phyloP scores from a whole-genome alignment of 2,329 filamentous ascomycete genomes.

The Aspergillus arachidicola region DNA sequence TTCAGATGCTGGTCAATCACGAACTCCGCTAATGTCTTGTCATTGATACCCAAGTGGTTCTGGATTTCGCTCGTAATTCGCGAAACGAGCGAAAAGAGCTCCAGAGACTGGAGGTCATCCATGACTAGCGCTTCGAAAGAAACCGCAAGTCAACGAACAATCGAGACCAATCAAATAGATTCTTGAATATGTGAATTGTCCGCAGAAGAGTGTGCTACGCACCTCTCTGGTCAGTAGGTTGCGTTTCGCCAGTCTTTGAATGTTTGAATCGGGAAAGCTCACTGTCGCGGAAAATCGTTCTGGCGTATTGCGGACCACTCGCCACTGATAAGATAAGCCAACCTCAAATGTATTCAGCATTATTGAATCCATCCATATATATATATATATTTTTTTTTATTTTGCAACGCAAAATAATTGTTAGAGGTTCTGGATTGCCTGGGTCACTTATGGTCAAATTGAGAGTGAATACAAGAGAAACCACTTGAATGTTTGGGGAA shows the following conservation, averaged over 20 bases:
- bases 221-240: constrained; percentile 21
- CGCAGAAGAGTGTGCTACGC: constrained; percentile 24
- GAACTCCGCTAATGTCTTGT: constrained; percentile 96
- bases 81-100: constrained; percentile 89
- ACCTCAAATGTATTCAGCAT: background rate
- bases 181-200: background rate
- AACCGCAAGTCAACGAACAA: background rate
- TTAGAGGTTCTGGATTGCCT: background rate
- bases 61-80: constrained; percentile 93
- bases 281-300: constrained; percentile 40
- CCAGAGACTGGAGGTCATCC: constrained; percentile 89
- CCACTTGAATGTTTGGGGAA: background rate
- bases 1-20: constrained; percentile 87
- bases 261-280: constrained; percentile 21
- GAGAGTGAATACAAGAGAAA: background rate
- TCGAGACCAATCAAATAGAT: background rate
- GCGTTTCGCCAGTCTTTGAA: constrained; percentile 13
- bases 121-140: constrained; percentile 51
- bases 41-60: constrained; percentile 87
- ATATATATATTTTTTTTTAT: too few relatives aligned
- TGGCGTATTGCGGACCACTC: constrained; percentile 25
- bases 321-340: constrained; percentile 39
- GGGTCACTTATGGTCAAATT: background rate
- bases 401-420: background rate
- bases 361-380: background rate